Evolutionary conservation across 441 rosid genomes (phyloP), one percentile per base, ranked within the genome.

Genomic region (Erodium moschatum): DNA sequence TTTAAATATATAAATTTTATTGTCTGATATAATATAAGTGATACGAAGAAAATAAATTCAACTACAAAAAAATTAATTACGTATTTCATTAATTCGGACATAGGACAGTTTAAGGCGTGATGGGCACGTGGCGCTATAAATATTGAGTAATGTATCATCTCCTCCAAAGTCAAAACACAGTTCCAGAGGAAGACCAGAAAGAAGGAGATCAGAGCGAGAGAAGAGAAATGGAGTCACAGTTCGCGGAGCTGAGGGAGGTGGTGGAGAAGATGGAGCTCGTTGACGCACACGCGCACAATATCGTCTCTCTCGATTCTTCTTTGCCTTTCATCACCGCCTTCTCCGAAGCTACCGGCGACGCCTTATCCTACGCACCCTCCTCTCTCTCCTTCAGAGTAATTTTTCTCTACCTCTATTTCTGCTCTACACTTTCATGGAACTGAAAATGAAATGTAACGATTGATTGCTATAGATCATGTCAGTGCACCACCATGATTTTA

Each of bases 361-460:
- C 98, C 71, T 81, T 88, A 62, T 73, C 89, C 70, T 84, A 72
- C 69, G 87, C 89, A 50, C 75, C 79, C 29, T 85, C 86, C 70
- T 87, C 94, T 7, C 87, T 94, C 72, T 82, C 97, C 73, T 89
- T 86, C 87, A 94, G 85, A 97, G 96, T 81, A n/a, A n/a, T n/a
- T n/a, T n/a, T n/a, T n/a, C n/a, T n/a, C n/a, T n/a, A n/a, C n/a
- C n/a, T n/a, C n/a, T n/a, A n/a, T n/a, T n/a, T n/a, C n/a, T n/a
- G n/a, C n/a, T n/a, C n/a, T n/a, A n/a, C n/a, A n/a, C n/a, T n/a
- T 19, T 7, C 18, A 27, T 6, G 11, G 24, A 16, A 13, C 29
- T 60, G 64, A 19, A 60, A 21, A 18, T 60, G 13, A 50, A 13
- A 16, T 50, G 5, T 50, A 50, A 50, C n/a, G 6, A 16, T 50